Base-by-base conservation (phyloP, 768 basidiomycete genomes). In the Mycena chlorophos region DNA sequence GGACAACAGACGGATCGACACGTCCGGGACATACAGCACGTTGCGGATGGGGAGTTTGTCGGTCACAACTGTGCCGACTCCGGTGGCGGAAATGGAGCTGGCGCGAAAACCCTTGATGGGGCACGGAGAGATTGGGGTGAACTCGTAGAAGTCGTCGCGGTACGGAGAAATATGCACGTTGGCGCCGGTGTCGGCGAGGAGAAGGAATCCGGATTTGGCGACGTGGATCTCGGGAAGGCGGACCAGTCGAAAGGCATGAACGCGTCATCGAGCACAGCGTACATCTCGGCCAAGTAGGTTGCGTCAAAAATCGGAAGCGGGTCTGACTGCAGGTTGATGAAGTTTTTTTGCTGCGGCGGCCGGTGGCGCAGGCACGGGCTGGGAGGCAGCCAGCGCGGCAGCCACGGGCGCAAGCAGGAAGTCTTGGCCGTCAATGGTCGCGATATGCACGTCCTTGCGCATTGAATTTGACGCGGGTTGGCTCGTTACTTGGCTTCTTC, bases 61-160 rank as follows among this genome's bases (percentile, higher is more conserved):
- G 4, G 49, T 56, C 0, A 38, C 49, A 27, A 59, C 50, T 2
- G 38, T 55, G 3, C 58, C 58, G 30, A 59, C 20, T 12, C 58
- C 58, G 13, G 5, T 8, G 4, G 58, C 58, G 23, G 28, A 4
- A 12, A 59, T 38, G 2, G 54, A 26, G 49, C 22, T 49, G 12
- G 52, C 52, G 5, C 50, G 52, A 42, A 58, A 52, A 13, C 56
- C 51, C 8, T 13, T 31, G 6, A 57, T 49, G 1, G 52, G 16
- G 16, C 46, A 51, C 2, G 56, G 56, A 1, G 17, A 3, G 14
- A 57, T 57, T 1, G 26, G 17, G 0, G 0, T 19, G 19, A 57
- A 22, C 2, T 34, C 26, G 4, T 50, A 0, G 49, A 58, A 58
- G 31, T 58, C 57, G 4, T 22, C 37, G 3, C 39, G 34, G 28